Evolutionary conservation across 345 rosid species (phyloP), one percentile per base, ranked within the genome.

Genomic region (Bruguiera gymnorhiza): DNA sequence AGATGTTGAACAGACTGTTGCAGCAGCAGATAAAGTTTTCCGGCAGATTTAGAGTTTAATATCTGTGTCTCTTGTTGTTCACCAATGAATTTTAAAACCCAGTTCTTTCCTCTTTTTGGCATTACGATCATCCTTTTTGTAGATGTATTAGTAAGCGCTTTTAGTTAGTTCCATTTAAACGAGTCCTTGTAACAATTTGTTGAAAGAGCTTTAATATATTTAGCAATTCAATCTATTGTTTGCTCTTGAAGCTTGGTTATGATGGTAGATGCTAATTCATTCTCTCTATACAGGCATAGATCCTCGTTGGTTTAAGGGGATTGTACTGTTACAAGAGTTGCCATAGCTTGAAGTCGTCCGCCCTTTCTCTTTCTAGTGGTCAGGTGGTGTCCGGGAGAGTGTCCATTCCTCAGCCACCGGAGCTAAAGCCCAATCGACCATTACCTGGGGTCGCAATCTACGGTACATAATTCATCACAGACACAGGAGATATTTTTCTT

Each of bases 11-110:
- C 70, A 76, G 75, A 96, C 99, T 0, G 80, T 96, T 60, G 84
- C 84, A 1, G 97, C 97, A 3, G 98, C 96, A 0, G 98, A 89
- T 78, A 92, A 75, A 73, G 97, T 90, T 51, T 81, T 90, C 18
- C 80, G 70, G 53, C 76, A 79, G 73, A 90, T 92, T 67, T 92
- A 86, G 84, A 68, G 63, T 13, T 9, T 16, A 2, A 30, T 6
- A 20, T 48, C 29, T 27, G 8, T 20, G 24, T n/a, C n/a, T 29
- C 23, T 21, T 54, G 13, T 23, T 23, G 30, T 56, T 9, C 29
- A 21, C 11, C 60, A 24, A 10, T 55, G 16, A 24, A 8, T 24
- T 15, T 27, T 43, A 43, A 23, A 24, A 21, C 6, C 2, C 2
- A 0, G 60, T 15, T 23, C 30, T 24, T 23, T 9, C 13, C 6